These are phyloP conservation scores for Immersiella caudata DNA, from an alignment of 495 filamentous ascomycete genomes.

Conservation along the genomic window DNA sequence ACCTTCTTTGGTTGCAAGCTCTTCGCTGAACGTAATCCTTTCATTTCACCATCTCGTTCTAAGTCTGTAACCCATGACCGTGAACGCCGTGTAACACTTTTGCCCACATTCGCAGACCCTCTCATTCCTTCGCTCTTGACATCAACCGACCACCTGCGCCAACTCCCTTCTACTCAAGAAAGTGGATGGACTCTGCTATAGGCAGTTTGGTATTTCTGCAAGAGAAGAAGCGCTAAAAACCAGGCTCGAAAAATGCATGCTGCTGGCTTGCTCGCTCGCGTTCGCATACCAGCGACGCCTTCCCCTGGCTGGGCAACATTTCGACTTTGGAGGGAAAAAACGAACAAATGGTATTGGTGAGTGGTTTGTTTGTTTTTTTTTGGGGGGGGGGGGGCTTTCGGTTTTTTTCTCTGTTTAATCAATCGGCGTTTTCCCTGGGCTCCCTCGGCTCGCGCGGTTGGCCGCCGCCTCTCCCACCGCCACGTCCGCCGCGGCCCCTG, in stretches of 20 bases:
- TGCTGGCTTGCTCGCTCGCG: neutral
- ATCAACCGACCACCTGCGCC: neutral
- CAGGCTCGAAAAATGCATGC: neutral
- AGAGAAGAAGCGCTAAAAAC: neutral
- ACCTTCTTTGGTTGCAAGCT: neutral
- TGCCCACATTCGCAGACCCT: neutral
- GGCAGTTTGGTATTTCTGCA: neutral
- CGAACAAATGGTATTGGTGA: neutral
- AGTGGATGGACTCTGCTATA: neutral
- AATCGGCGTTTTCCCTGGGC: constrained; percentile 39
- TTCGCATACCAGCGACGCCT: neutral
- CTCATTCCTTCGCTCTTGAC: neutral
- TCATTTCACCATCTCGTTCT: neutral
- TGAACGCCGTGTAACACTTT: neutral
- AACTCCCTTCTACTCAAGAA: neutral
- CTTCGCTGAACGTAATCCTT: neutral
- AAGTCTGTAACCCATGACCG: neutral
- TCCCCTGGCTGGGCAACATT: neutral
- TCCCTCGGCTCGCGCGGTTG: constrained; percentile 46
- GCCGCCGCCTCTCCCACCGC: constrained; percentile 44
- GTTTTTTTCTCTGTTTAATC: constrained; percentile 22
- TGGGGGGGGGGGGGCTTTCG: neutral
- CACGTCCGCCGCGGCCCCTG: constrained; percentile 41
- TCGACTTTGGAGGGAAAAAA: neutral
- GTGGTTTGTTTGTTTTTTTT: constrained; percentile 10